These are phyloP conservation scores for Neurospora crassa DNA, from an alignment of 2,329 filamentous ascomycete species.

Conservation along the genomic window DNA sequence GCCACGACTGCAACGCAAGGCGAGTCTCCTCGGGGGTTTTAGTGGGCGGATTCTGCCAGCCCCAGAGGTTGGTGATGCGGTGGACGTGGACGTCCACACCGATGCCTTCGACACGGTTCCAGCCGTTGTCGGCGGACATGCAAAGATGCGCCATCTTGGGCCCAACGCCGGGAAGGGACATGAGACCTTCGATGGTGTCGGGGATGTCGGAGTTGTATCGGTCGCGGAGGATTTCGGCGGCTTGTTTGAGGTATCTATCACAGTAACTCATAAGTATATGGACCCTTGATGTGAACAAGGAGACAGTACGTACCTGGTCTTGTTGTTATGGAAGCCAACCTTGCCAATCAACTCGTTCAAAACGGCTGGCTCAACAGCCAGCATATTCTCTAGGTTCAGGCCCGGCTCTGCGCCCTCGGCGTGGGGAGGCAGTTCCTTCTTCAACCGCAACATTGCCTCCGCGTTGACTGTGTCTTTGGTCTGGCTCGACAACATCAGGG, in stretches of 20 bases:
- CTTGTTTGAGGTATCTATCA: constrained; percentile 55
- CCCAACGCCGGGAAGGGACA: constrained; percentile 73
- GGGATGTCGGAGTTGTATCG: constrained; percentile 69
- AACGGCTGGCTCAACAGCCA: constrained; percentile 55
- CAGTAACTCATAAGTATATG: neutral
- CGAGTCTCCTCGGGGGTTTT: constrained; percentile 76
- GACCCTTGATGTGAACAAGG: neutral
- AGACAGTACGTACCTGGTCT: constrained; percentile 55
- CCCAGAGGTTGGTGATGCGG: constrained; percentile 89
- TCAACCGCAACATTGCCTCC: constrained; percentile 68
- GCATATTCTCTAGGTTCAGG: constrained; percentile 67
- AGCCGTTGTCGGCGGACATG: constrained; percentile 58
- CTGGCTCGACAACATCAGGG: constrained; percentile 85
- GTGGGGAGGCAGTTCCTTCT: constrained; percentile 57
- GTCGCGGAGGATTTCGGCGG: constrained; percentile 64
- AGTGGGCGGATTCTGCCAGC: constrained; percentile 63
- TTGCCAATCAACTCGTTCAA: constrained; percentile 69
- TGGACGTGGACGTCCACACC: constrained; percentile 94
- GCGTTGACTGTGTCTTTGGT: constrained; percentile 90
- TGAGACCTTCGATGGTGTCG: constrained; percentile 63
- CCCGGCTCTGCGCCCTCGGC: constrained; percentile 34
- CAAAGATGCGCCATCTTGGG: constrained; percentile 94
- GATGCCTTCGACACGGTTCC: constrained; percentile 60
- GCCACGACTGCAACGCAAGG: constrained; percentile 65
- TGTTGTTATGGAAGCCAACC: constrained; percentile 92